phyloP scores from a whole-genome alignment of 2,329 filamentous ascomycete species.

The Diatrype stigma region DNA sequence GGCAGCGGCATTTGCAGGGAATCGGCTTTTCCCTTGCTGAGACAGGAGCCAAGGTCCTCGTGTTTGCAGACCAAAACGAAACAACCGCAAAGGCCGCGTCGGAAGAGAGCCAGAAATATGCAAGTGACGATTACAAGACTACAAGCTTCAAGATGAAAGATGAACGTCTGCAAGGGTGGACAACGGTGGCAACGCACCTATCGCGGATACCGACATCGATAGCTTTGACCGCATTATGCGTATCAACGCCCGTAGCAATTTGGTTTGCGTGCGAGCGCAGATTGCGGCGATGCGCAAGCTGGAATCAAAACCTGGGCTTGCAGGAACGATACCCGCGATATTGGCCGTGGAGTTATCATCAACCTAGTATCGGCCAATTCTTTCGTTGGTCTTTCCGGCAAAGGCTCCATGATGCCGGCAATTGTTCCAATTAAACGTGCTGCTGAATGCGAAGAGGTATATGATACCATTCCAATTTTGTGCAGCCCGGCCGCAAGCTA shows the following conservation, averaged over 20 bases:
- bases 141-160: neutral
- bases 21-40: neutral
- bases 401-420: constrained; percentile 9
- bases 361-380: neutral
- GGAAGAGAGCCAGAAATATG: neutral
- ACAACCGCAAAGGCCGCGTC: neutral
- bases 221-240: neutral
- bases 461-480: constrained; percentile 25
- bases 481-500: constrained; percentile 26
- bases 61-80: neutral
- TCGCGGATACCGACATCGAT: neutral
- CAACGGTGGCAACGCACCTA: neutral
- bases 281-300: neutral
- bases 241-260: neutral
- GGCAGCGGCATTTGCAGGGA: neutral
- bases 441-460: constrained; percentile 26
- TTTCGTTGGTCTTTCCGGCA: neutral
- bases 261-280: neutral
- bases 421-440: constrained; percentile 17
- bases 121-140: neutral
- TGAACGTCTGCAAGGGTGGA: neutral
- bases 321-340: neutral
- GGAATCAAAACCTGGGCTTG: neutral
- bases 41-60: neutral
- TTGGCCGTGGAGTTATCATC: neutral